Conservation (phyloP, 441 rosid genomes). For the Adansonia grandidieri region DNA sequence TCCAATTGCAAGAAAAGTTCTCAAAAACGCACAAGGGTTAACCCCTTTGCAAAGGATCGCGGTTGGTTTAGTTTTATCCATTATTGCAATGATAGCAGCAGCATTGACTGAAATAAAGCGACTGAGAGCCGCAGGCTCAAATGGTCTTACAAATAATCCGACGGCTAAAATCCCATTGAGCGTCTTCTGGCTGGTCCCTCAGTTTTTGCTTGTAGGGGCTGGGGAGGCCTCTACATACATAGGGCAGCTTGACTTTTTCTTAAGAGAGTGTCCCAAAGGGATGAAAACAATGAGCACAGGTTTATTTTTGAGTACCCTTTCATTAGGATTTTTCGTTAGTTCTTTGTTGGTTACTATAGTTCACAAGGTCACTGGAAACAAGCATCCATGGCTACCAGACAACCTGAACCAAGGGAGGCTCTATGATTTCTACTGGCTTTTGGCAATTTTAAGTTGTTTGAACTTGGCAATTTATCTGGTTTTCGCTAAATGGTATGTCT, state of each 20-base stretch:
- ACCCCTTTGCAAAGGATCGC: conserved; percentile 81
- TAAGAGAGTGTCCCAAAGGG: conserved; percentile 90
- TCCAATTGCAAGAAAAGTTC: conserved; percentile 51
- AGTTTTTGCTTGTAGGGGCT: conserved; percentile 75
- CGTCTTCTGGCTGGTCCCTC: conserved; percentile 80
- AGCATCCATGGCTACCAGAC: conserved; percentile 75
- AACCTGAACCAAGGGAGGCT: conserved; percentile 78
- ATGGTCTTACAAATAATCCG: conserved; percentile 44
- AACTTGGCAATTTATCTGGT: conserved; percentile 55
- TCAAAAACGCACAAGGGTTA: conserved; percentile 67
- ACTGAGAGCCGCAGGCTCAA: conserved; percentile 42
- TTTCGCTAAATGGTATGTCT: conserved; percentile 79
- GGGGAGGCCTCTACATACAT: conserved; percentile 85
- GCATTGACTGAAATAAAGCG: conserved; percentile 71
- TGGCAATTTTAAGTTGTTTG: conserved; percentile 62
- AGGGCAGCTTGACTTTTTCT: conserved; percentile 86
- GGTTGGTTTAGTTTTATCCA: conserved; percentile 57
- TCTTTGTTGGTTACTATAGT: conserved; percentile 70
- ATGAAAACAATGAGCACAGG: conserved; percentile 98
- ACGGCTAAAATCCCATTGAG: conserved; percentile 57
- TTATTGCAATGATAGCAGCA: conserved; percentile 66
- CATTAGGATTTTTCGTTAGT: conserved; percentile 83
- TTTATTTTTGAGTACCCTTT: conserved; percentile 75
- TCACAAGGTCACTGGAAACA: conserved; percentile 53
- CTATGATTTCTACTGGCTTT: conserved; percentile 78